Conservation (phyloP, 495 filamentous ascomycete genomes). For the Margaritispora aquatica region DNA sequence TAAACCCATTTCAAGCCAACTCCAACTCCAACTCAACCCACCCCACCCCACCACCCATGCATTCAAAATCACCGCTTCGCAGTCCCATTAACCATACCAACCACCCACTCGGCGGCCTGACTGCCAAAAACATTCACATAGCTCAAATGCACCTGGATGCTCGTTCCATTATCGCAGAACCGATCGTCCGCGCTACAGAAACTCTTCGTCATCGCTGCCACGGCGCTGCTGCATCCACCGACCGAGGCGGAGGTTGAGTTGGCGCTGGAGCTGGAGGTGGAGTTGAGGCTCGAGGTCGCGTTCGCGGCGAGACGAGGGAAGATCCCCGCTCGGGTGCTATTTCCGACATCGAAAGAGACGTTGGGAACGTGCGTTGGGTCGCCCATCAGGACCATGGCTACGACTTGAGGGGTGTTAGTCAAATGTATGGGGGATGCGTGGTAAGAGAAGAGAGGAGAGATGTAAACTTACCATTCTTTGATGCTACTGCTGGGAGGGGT, state of each 20-base stretch:
- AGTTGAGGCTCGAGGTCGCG: not conserved
- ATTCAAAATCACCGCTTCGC: not conserved
- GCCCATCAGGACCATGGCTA: conserved; percentile 14
- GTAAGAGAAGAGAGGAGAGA: not conserved
- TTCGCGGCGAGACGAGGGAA: conserved; percentile 11
- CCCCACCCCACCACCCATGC: too few relatives aligned
- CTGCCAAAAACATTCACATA: conserved; percentile 12
- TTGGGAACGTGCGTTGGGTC: conserved; percentile 12
- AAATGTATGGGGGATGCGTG: not conserved
- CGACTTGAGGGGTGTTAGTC: conserved; percentile 6
- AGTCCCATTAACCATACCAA: not conserved
- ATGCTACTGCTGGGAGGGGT: conserved; percentile 1
- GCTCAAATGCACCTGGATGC: conserved; percentile 4
- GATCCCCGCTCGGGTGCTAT: conserved; percentile 12
- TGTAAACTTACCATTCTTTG: conserved; percentile 14
- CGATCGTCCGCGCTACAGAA: conserved; percentile 19
- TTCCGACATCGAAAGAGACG: conserved; percentile 6
- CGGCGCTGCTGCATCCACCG: not conserved
- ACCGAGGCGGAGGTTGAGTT: not conserved
- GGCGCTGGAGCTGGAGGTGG: not conserved
- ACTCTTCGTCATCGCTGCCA: conserved; percentile 6
- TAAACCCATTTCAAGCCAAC: too few relatives aligned
- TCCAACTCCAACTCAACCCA: too few relatives aligned
- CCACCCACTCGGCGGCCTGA: conserved; percentile 8
- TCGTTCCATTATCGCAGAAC: conserved; percentile 21